Evolutionary conservation across 345 rosid genomes (phyloP).

Genomic region (Lepidium didymum): DNA sequence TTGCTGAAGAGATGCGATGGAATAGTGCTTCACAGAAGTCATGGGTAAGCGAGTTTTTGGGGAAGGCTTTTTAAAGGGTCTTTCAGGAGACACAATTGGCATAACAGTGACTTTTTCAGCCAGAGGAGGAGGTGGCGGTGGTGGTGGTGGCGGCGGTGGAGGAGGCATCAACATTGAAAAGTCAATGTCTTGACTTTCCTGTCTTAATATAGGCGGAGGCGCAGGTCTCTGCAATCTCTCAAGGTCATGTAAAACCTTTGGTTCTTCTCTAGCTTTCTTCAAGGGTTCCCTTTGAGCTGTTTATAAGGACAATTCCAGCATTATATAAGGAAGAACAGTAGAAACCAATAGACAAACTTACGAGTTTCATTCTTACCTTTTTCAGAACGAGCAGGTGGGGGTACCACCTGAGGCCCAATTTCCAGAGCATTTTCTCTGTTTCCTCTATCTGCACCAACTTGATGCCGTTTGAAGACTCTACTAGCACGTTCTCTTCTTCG

Average conservation of each 20-base stretch:
- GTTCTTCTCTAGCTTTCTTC: slow-evolving; percentile 41
- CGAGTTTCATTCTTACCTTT: slow-evolving; percentile 44
- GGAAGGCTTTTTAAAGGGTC: slow-evolving; percentile 39
- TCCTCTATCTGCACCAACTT: slow-evolving; percentile 62
- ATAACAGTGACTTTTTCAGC: slow-evolving; percentile 46
- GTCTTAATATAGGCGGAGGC: slow-evolving; percentile 24
- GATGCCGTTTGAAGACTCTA: slow-evolving; percentile 52
- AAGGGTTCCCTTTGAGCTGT: slow-evolving; percentile 43
- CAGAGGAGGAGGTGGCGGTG: slow-evolving; percentile 51
- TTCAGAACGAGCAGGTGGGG: slow-evolving; percentile 45
- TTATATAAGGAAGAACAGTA: not conserved
- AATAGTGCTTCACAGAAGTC: slow-evolving; percentile 66
- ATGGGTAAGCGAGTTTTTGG: slow-evolving; percentile 30
- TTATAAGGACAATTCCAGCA: slow-evolving; percentile 12
- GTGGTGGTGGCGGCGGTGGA: slow-evolving; percentile 38
- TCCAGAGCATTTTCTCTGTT: slow-evolving; percentile 52
- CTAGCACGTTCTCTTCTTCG: slow-evolving; percentile 45
- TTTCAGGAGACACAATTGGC: slow-evolving; percentile 49
- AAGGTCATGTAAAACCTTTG: slow-evolving; percentile 41
- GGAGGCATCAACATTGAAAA: slow-evolving; percentile 46
- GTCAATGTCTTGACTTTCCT: slow-evolving; percentile 54
- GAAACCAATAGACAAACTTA: not conserved
- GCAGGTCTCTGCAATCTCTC: slow-evolving; percentile 32
- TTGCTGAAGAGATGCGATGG: slow-evolving; percentile 93
- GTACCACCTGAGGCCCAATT: slow-evolving; percentile 32